Percentiles rank a stretch among this genome's conserved stretches.
Evolutionary conservation across 2,329 filamentous ascomycete species (phyloP).

Genomic region (Talaromyces funiculosus): DNA sequence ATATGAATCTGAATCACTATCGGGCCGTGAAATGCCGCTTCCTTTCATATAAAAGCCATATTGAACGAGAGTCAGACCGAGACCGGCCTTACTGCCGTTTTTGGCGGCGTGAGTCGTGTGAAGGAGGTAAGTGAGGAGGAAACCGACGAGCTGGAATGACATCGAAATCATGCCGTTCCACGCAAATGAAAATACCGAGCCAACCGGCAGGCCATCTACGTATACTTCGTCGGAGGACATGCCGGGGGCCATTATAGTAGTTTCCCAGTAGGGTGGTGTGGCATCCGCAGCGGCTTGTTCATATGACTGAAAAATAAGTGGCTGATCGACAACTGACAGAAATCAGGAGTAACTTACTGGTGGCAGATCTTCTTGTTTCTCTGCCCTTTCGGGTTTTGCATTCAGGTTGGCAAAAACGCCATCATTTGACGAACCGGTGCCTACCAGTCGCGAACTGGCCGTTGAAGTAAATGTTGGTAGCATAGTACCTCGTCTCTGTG

Average conservation of each 20-base stretch:
- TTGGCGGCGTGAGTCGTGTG: conserved; percentile 98
- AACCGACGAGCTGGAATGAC: conserved; percentile 94
- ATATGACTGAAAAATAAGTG: conserved; percentile 65
- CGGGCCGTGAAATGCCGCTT: conserved; percentile 38
- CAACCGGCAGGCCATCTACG: conserved; percentile 89
- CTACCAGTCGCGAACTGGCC: conserved; percentile 33
- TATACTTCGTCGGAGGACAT: conserved; percentile 93
- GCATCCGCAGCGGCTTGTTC: conserved; percentile 96
- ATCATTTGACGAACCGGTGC: conserved; percentile 73
- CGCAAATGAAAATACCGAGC: conserved; percentile 72
- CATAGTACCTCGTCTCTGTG: conserved; percentile 49
- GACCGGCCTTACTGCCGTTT: conserved; percentile 88
- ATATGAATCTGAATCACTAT: conserved; percentile 36
- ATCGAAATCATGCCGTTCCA: conserved; percentile 91
- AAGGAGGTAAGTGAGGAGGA: conserved; percentile 93
- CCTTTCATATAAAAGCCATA: conserved; percentile 95
- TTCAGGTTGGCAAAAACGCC: conserved; percentile 94
- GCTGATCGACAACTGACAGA: not conserved
- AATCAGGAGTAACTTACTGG: conserved; percentile 61
- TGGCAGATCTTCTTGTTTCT: conserved; percentile 72
- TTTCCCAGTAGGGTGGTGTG: conserved; percentile 98
- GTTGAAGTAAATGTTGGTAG: conserved; percentile 47
- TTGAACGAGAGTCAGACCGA: conserved; percentile 91
- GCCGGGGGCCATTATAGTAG: conserved; percentile 89
- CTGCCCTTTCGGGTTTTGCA: conserved; percentile 77